Evolutionary conservation across 805 yeast genomes (phyloP).

Genomic region (Wickerhamiella alocasiicola): DNA sequence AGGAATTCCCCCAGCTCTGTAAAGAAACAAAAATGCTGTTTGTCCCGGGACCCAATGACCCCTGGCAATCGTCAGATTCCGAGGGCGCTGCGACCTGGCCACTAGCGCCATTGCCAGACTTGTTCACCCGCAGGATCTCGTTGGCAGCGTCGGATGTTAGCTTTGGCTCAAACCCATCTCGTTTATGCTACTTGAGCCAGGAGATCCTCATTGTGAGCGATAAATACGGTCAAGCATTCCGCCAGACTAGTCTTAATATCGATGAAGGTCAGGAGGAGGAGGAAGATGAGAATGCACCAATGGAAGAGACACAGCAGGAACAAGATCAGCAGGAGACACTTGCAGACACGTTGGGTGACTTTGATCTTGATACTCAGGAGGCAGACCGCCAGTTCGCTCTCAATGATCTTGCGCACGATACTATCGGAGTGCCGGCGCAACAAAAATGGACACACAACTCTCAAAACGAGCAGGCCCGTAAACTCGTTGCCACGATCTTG

Average conservation of each 20-base stretch:
- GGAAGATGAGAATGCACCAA: not conserved
- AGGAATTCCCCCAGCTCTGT: slow-evolving; percentile 44
- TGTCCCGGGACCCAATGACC: slow-evolving; percentile 85
- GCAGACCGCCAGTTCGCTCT: slow-evolving; percentile 17
- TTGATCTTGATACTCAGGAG: slow-evolving; percentile 11
- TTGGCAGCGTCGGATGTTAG: slow-evolving; percentile 41
- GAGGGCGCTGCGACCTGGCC: slow-evolving; percentile 64
- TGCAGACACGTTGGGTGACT: slow-evolving; percentile 3
- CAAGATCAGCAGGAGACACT: not conserved
- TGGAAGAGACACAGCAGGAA: not conserved
- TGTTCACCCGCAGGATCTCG: slow-evolving; percentile 57
- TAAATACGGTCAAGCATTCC: slow-evolving; percentile 55
- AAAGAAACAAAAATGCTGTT: slow-evolving; percentile 48
- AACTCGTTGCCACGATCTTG: slow-evolving; percentile 62
- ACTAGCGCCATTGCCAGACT: slow-evolving; percentile 52
- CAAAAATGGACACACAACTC: slow-evolving; percentile 22
- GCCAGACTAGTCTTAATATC: slow-evolving; percentile 42
- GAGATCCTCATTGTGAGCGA: slow-evolving; percentile 69
- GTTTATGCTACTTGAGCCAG: slow-evolving; percentile 69
- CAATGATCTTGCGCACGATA: slow-evolving; percentile 10
- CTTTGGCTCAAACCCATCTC: slow-evolving; percentile 66
- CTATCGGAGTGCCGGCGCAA: slow-evolving; percentile 5
- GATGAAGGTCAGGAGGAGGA: not conserved
- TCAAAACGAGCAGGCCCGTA: slow-evolving; percentile 22
- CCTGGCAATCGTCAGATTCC: slow-evolving; percentile 65